phyloP scores from a whole-genome alignment of 352 stramenopile species.

The Elongisporangium undulatum region DNA sequence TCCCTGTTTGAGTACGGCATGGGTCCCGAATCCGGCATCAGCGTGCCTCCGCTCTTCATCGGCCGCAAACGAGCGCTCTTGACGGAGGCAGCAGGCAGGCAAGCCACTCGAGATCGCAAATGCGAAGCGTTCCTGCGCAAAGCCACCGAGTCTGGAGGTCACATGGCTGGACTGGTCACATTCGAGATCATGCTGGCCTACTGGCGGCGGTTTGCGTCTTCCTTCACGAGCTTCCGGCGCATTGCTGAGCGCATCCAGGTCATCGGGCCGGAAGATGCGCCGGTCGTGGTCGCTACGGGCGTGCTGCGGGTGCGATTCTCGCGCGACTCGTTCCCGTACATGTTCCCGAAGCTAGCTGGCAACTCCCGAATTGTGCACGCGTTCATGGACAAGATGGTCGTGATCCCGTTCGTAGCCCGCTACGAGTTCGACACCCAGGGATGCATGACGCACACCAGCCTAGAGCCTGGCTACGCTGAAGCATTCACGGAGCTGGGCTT shows the following conservation, averaged over 20 bases:
- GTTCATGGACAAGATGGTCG: not conserved
- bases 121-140: not conserved
- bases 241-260: not conserved
- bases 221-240: not conserved
- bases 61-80: not conserved
- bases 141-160: not conserved
- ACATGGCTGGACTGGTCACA: not conserved
- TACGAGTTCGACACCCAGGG: not conserved
- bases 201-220: not conserved
- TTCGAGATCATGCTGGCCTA: not conserved
- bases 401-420: not conserved
- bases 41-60: not conserved
- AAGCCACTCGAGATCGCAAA: not conserved
- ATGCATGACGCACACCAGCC: not conserved
- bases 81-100: not conserved
- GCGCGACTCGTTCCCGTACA: not conserved
- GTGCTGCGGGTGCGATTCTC: not conserved
- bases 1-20: not conserved
- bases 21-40: not conserved
- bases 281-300: not conserved
- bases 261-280: not conserved
- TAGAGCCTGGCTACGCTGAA: not conserved
- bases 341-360: not conserved
- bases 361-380: not conserved
- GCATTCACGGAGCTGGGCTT: not conserved